Base-by-base conservation (phyloP, 1,284 basidiomycete genomes). In the Xanthoconium separans region DNA sequence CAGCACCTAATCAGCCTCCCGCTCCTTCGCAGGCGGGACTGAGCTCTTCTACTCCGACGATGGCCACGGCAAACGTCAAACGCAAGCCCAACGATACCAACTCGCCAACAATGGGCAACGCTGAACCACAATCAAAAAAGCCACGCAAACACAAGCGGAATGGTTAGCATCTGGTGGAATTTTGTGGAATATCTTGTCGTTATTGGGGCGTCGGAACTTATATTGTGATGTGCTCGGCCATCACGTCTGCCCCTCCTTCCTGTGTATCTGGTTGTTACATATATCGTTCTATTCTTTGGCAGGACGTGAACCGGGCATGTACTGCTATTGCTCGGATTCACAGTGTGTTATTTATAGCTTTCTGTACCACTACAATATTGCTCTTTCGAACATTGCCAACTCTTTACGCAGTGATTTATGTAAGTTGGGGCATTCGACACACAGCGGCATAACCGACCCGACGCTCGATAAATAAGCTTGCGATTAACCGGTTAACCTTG, bases 61-160 rank as follows among this genome's bases (percentile, higher is more conserved):
- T 84, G 70, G 53, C 77, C 39, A 71, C 74, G 63, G 75, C 83
- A 51, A 75, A 81, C 42, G 71, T 88, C 62, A 90, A 90, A 72
- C 79, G 87, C 57, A 89, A 88, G 54, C 75, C 77, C 59, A 73
- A 71, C 37, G 81, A 82, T 51, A 71, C 76, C 36, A 73, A 77
- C 29, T 80, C 83, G 29, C 81, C 84, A 34, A 77, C 78, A 30
- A 75, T 76, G 44, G 70, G 74, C 43, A 74, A 72, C 47, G 65
- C 73, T 52, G 80, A 79, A 54, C 73, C 74, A 53, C 77, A 77
- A 20, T 65, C 73, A 39, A 62, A 87, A 72, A 79, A 80, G 58
- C 68, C 76, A 37, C 78, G 84, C 58, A 69, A 75, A 76, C 68
- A 44, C 58, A 72, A 60, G 55, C 70, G 70, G 60, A 69, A 70